Conservation (phyloP, 768 basidiomycete species). For the Termitomyces heimii region DNA sequence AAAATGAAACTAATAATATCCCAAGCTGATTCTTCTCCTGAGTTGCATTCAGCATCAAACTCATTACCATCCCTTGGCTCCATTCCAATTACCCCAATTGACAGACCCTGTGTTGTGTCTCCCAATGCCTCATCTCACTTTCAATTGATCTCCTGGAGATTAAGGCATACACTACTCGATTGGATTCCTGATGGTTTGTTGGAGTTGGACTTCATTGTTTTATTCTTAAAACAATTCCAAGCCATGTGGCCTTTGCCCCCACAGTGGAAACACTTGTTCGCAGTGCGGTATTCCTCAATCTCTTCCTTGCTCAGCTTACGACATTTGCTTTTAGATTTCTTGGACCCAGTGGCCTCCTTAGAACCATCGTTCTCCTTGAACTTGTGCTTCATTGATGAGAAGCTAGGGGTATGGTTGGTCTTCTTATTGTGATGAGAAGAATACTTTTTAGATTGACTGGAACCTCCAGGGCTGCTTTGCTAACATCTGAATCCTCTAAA, state of each 20-base stretch:
- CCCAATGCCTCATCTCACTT: background rate
- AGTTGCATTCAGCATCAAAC: no score
- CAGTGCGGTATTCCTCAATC: background rate
- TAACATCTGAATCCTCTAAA: no score
- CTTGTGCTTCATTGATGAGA: no score
- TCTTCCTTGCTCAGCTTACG: background rate
- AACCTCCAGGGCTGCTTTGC: no score
- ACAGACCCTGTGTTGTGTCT: background rate
- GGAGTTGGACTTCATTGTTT: background rate
- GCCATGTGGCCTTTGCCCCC: background rate
- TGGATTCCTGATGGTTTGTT: background rate
- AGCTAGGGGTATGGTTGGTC: no score
- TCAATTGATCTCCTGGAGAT: background rate
- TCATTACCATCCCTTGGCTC: no score
- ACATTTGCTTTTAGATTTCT: no score
- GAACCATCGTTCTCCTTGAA: no score
- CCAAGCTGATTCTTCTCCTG: background rate
- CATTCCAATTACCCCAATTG: background rate
- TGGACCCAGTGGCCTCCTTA: accelerated
- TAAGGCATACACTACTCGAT: background rate
- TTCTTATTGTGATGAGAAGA: no score
- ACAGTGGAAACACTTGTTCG: background rate
- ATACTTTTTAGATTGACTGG: no score
- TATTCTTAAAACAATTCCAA: background rate
- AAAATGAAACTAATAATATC: background rate